Percentiles rank a stretch among this genome's conserved stretches.
phyloP scores from a whole-genome alignment of 345 rosid genomes.

The Durio zibethinus region DNA sequence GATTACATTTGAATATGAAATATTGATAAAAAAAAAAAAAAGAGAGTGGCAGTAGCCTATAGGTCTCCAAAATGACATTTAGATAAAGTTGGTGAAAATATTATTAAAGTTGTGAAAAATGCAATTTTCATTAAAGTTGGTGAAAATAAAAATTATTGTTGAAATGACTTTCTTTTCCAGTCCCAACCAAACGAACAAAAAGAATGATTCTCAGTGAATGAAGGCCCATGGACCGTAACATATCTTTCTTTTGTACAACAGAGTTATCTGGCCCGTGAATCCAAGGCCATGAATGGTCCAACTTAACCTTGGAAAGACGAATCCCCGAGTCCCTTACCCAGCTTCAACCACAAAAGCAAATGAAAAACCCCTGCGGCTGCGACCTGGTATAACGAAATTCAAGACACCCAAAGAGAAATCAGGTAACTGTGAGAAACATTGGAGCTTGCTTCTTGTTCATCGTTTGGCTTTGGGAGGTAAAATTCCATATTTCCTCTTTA shows the following conservation, averaged over 20 bases:
- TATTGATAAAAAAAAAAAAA: too few relatives aligned
- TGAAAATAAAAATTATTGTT: too few relatives aligned
- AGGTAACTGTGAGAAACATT: not conserved
- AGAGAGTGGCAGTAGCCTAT: too few relatives aligned
- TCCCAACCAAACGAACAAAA: not conserved
- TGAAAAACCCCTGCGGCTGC: not conserved
- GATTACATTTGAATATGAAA: too few relatives aligned
- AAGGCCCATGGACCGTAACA: not conserved
- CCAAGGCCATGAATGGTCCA: not conserved
- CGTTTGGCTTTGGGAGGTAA: constrained; percentile 7
- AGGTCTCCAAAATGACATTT: too few relatives aligned
- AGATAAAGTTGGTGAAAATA: too few relatives aligned
- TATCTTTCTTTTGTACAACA: not conserved
- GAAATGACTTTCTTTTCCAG: not conserved
- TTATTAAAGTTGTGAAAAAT: too few relatives aligned
- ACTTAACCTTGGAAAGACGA: too few relatives aligned
- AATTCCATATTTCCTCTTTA: not conserved
- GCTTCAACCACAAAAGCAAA: not conserved
- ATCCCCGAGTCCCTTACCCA: not conserved
- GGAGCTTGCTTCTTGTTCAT: not conserved
- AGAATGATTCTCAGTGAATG: not conserved
- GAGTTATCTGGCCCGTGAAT: not conserved
- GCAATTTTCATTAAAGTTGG: too few relatives aligned
- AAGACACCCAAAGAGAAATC: too few relatives aligned
- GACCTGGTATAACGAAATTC: not conserved